A percentile compares a stretch with the other conserved stretches of the same genome.
Evolutionary conservation across 1,284 basidiomycete genomes (phyloP).

Genomic region (Agaricales sp.): DNA sequence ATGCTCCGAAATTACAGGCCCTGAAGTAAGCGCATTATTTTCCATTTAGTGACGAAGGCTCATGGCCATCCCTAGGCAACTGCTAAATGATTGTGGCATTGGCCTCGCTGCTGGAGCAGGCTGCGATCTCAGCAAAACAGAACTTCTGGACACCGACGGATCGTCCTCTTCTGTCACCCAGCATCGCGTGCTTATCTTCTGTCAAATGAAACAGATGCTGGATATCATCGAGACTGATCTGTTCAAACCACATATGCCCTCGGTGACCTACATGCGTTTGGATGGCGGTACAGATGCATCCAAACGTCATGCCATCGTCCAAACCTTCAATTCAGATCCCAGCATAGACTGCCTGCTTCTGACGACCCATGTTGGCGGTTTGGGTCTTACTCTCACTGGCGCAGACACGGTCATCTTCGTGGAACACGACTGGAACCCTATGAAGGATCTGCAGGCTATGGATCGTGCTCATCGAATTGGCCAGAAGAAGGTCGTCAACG

Average conservation of each 20-base stretch:
- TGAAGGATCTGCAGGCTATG: slow-evolving; percentile 99
- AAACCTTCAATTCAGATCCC: slow-evolving; percentile 97
- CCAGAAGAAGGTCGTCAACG: slow-evolving; percentile 98
- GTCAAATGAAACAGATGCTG: slow-evolving; percentile 98
- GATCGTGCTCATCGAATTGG: slow-evolving; percentile 97
- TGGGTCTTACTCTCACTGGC: slow-evolving; percentile 94
- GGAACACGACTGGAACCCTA: slow-evolving; percentile 99
- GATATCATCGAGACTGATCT: slow-evolving; percentile 95
- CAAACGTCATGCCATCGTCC: slow-evolving; percentile 91
- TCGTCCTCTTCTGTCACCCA: slow-evolving; percentile 67
- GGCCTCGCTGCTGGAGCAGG: slow-evolving; percentile 41
- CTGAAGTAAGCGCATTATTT: slow-evolving; percentile 49
- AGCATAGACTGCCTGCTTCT: slow-evolving; percentile 95
- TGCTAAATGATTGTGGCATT: slow-evolving; percentile 92
- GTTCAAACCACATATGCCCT: slow-evolving; percentile 88
- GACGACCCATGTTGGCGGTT: slow-evolving; percentile 94
- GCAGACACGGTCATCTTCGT: slow-evolving; percentile 99
- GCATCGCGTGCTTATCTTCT: slow-evolving; percentile 97
- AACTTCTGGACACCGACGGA: slow-evolving; percentile 47
- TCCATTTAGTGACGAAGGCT: slow-evolving; percentile 8
- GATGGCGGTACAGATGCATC: slow-evolving; percentile 86
- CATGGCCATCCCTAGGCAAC: slow-evolving; percentile 51
- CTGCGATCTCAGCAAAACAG: slow-evolving; percentile 50
- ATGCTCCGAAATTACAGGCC: slow-evolving; percentile 93
- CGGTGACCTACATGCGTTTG: slow-evolving; percentile 95